Evolutionary conservation across 129 eudicot genomes (phyloP).

Genomic region (Artemisia argyi): DNA sequence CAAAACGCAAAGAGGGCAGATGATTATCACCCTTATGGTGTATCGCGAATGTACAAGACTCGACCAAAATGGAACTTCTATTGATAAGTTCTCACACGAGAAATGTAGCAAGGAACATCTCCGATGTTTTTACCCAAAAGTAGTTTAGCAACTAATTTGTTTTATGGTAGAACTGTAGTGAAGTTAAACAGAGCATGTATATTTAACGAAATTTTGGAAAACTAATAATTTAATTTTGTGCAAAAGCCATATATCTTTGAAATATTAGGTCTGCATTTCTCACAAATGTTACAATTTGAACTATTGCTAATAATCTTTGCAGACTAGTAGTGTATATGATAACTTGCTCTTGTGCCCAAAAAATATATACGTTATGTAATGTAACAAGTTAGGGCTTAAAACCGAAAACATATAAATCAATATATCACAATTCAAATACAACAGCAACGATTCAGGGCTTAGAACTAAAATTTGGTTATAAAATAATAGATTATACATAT

Average conservation of each 20-base stretch:
- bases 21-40: constrained; percentile 55
- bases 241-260: not conserved
- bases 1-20: constrained; percentile 68
- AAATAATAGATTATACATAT: too few species aligned
- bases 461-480: too few species aligned
- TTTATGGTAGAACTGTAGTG: constrained; percentile 11
- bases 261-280: not conserved
- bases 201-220: constrained; percentile 2
- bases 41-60: constrained; percentile 60
- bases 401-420: too few species aligned
- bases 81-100: constrained; percentile 34
- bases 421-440: too few species aligned
- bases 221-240: not conserved
- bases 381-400: too few species aligned
- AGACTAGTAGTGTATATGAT: not conserved
- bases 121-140: too few species aligned
- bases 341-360: not conserved
- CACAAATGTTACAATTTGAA: not conserved
- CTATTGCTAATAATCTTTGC: not conserved
- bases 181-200: not conserved
- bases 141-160: constrained; percentile 26
- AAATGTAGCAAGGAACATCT: not conserved
- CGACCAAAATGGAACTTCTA: constrained; percentile 83
- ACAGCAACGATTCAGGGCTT: too few species aligned
- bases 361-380: not conserved